Conservation (phyloP, 306 rosid genomes). For the Prunus dulcis region DNA sequence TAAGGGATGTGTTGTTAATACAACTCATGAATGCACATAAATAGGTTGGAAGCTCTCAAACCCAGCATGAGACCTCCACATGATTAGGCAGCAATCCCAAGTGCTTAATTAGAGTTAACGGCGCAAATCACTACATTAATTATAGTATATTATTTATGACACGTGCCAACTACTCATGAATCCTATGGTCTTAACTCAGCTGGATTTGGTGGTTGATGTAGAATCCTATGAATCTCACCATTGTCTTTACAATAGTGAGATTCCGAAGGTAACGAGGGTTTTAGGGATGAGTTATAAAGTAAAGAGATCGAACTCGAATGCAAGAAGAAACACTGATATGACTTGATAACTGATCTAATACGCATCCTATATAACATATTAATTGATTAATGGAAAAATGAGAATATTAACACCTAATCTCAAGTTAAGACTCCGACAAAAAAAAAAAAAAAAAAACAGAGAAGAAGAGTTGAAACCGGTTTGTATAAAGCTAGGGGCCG, state of each 20-base stretch:
- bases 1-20: background rate
- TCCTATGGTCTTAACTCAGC: too few relatives aligned
- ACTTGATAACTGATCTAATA: too few relatives aligned
- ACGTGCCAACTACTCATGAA: background rate
- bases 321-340: too few relatives aligned
- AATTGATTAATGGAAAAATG: background rate
- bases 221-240: background rate
- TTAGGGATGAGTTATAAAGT: too few relatives aligned
- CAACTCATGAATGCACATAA: background rate
- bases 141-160: background rate
- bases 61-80: background rate
- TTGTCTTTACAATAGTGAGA: background rate
- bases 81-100: background rate
- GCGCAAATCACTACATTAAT: background rate
- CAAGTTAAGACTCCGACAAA: background rate
- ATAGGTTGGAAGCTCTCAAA: background rate
- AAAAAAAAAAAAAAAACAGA: too few relatives aligned
- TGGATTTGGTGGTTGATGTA: background rate
- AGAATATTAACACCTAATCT: background rate
- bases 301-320: too few relatives aligned
- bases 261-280: background rate
- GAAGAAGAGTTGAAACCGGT: background rate
- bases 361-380: background rate
- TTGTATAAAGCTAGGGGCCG: constrained; percentile 16
- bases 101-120: background rate